Conservation (phyloP, 228 moss, liverwort and hornwort genomes). For the Sphagnum fallax region DNA sequence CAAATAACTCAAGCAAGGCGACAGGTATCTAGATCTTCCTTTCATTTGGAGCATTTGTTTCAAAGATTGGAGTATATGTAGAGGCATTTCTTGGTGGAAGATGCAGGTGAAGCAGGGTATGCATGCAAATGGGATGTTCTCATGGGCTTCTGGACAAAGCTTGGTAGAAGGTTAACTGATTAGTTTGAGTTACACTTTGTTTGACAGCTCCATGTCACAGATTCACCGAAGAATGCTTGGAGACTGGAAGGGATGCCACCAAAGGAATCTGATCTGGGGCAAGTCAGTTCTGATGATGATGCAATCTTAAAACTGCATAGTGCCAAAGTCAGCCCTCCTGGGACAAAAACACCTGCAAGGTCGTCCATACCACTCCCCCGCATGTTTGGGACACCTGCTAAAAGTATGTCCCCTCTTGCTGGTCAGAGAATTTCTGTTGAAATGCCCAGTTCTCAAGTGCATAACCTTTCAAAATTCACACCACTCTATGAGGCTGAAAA, state of each 20-base stretch:
- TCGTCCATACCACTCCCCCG: conserved; percentile 70
- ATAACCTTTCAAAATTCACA: background rate
- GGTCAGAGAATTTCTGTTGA: conserved; percentile 10
- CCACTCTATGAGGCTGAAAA: conserved; percentile 30
- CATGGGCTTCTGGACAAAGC: too few relatives aligned
- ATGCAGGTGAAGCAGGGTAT: too few relatives aligned
- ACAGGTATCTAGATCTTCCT: conserved; percentile 21
- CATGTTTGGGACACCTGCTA: conserved; percentile 31
- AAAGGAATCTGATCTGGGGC: conserved; percentile 16
- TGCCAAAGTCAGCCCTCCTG: conserved; percentile 29
- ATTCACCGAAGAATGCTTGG: conserved; percentile 23
- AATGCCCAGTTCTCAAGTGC: conserved; percentile 24
- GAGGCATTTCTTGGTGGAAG: too few relatives aligned
- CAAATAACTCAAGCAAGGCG: conserved; percentile 45
- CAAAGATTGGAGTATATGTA: too few relatives aligned
- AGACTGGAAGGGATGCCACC: conserved; percentile 48
- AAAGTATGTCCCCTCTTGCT: conserved; percentile 36
- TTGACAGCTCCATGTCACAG: conserved; percentile 26
- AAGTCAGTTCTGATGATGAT: conserved; percentile 38
- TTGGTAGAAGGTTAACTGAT: too few relatives aligned
- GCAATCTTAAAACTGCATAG: conserved; percentile 26
- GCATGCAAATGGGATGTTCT: too few relatives aligned
- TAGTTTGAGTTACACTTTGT: background rate
- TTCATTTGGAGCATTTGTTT: too few relatives aligned
- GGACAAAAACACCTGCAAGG: conserved; percentile 46